These are phyloP conservation scores for Colletotrichum sp. DNA, from an alignment of 2,329 filamentous ascomycete genomes.

Conservation along the genomic window DNA sequence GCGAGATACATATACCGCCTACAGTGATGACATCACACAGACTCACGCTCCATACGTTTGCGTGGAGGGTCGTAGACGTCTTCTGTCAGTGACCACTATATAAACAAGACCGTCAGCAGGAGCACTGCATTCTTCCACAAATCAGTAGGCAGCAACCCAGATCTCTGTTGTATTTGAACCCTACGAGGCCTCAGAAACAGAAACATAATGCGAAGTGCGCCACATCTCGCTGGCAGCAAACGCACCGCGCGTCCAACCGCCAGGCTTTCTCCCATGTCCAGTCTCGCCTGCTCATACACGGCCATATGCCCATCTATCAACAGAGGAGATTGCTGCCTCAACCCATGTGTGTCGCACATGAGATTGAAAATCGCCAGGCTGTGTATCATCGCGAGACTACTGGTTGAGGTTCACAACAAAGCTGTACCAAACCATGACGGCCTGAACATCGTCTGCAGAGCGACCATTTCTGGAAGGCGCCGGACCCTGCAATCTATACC, in stretches of 20 bases:
- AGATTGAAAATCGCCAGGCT: neutral
- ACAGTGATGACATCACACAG: fast-evolving
- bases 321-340: neutral
- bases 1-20: neutral
- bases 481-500: neutral
- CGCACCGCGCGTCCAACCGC: neutral
- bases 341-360: neutral
- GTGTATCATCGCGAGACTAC: neutral
- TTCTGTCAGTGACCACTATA: neutral
- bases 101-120: neutral
- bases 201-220: neutral
- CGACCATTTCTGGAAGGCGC: neutral
- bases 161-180: neutral
- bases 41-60: neutral
- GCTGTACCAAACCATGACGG: neutral
- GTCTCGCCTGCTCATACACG: neutral
- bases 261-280: neutral
- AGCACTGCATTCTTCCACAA: neutral
- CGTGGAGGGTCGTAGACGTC: neutral
- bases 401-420: neutral
- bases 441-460: neutral
- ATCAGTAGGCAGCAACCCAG: no score
- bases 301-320: no score
- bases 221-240: neutral
- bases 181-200: neutral